Base-by-base conservation (phyloP, 2,329 filamentous ascomycete species). In the Botryotinia globosa region DNA sequence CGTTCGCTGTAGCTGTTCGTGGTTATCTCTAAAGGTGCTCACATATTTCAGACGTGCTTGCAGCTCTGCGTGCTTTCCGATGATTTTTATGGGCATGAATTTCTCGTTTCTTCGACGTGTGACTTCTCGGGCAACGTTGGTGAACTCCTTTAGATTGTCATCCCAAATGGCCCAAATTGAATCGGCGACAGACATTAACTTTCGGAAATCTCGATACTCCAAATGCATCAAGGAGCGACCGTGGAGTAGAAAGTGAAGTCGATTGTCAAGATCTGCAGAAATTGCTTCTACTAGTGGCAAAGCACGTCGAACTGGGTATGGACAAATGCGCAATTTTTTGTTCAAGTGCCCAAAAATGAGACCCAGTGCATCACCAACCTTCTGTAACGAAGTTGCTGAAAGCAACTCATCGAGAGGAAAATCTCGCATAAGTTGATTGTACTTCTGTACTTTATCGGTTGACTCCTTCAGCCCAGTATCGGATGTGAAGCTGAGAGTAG, bases 391-490 rank as follows among this genome's bases (percentile, higher is more conserved):
- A 0, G 94, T 97, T 1, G 96, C 94, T 25, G 96, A 97, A 29
- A 98, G 87, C 42, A 99, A 85, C 81, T 99, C 96, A 80, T 98
- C 95, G 48, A 99, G 86, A 0, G 96, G 96, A 76, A 99, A 98
- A 81, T 99, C 97, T 75, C 96, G 92, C 93, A 99, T 98, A 37
- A 99, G 88, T 83, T 97, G 93, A 81, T 99, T 99, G 86, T 98
- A 99, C 83, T 98, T 98, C 82, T 97, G 94, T 64, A 99, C 97
- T 81, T 93, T 92, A 75, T 99, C 96, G 82, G 94, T 96, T 37
- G 94, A 94, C 83, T 99, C 96, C 82, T 97, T 97, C 81, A 99
- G 83, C 4, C 96, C 95, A 51, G 96, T 99, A 82, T 99, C 97
- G 3, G 96, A 93, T 51, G 92, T 92, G 81, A 99, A 98, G 84